These are phyloP conservation scores for Trichoderma asperelloides DNA, from an alignment of 495 filamentous ascomycete species.

Conservation along the genomic window DNA sequence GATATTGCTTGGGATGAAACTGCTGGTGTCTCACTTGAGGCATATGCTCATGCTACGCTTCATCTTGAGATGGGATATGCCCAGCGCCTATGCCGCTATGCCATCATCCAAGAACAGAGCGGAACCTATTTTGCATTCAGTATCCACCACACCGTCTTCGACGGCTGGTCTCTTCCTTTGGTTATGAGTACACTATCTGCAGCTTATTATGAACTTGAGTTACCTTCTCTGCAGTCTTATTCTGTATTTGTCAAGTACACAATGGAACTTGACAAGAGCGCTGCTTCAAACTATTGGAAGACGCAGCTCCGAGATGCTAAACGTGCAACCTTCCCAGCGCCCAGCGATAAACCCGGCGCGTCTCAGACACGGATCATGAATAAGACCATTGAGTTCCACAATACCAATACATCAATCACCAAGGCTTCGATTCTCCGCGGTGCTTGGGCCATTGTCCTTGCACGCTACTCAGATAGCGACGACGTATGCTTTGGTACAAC, in stretches of 20 bases:
- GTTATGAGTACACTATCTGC: background rate
- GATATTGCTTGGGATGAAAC: conserved; percentile 15
- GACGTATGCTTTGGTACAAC: conserved; percentile 43
- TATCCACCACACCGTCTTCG: conserved; percentile 6
- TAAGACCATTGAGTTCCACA: background rate
- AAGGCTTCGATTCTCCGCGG: conserved; percentile 37
- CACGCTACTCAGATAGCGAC: conserved; percentile 26
- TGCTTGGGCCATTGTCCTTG: conserved; percentile 36
- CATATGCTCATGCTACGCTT: background rate
- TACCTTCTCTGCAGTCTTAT: background rate
- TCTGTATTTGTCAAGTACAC: background rate
- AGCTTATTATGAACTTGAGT: background rate
- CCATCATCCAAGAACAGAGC: conserved; percentile 14
- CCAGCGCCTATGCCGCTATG: conserved; percentile 17
- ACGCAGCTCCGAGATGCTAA: background rate
- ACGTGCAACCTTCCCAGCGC: background rate
- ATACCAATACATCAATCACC: conserved; percentile 14
- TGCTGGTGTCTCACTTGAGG: background rate
- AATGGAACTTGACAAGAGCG: background rate
- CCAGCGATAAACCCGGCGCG: background rate
- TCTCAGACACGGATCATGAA: conserved; percentile 13
- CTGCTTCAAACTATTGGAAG: background rate
- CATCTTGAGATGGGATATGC: conserved; percentile 8
- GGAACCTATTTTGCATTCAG: conserved; percentile 42
- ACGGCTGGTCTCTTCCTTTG: background rate